Evolutionary conservation across 176 grass and related monocot genomes (phyloP).

Genomic region (Panicum miliaceum): DNA sequence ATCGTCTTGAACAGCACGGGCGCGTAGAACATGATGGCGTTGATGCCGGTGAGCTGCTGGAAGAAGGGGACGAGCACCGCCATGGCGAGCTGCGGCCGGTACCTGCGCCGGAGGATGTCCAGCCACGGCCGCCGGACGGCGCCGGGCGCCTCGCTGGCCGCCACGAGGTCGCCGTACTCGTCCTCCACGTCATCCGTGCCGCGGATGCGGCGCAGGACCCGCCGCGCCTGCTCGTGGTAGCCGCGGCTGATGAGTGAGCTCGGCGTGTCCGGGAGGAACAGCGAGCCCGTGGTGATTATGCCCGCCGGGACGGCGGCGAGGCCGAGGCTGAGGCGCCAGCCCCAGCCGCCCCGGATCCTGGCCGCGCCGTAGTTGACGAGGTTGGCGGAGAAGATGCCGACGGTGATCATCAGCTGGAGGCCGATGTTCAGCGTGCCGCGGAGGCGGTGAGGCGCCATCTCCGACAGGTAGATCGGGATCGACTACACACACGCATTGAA

Average conservation of each 20-base stretch:
- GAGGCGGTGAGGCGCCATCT: slow-evolving; percentile 33
- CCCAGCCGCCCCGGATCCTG: slow-evolving; percentile 28
- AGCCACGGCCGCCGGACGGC: not conserved
- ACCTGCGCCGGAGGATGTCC: slow-evolving; percentile 23
- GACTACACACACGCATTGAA: not conserved
- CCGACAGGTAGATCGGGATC: slow-evolving; percentile 41
- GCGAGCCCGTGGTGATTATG: slow-evolving; percentile 13
- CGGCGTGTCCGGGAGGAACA: slow-evolving; percentile 45
- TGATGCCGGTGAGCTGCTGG: slow-evolving; percentile 63
- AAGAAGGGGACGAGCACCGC: slow-evolving; percentile 48
- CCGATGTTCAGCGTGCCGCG: slow-evolving; percentile 49
- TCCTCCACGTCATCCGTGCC: slow-evolving; percentile 5
- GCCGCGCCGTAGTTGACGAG: slow-evolving; percentile 43
- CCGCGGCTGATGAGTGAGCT: slow-evolving; percentile 40
- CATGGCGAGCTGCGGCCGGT: slow-evolving; percentile 33
- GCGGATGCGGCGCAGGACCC: slow-evolving; percentile 19
- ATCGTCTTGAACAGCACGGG: slow-evolving; percentile 56
- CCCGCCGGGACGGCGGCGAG: slow-evolving; percentile 36
- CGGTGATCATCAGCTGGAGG: slow-evolving; percentile 48
- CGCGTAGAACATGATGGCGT: slow-evolving; percentile 71
- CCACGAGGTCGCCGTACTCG: slow-evolving; percentile 38
- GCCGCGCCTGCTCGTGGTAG: not conserved
- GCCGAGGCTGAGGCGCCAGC: slow-evolving; percentile 43
- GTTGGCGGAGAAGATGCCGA: slow-evolving; percentile 43
- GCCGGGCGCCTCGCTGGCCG: not conserved